Percentiles rank a stretch among this genome's conserved stretches.
phyloP scores from a whole-genome alignment of 768 basidiomycete genomes.

The Phaffia tasmanica region DNA sequence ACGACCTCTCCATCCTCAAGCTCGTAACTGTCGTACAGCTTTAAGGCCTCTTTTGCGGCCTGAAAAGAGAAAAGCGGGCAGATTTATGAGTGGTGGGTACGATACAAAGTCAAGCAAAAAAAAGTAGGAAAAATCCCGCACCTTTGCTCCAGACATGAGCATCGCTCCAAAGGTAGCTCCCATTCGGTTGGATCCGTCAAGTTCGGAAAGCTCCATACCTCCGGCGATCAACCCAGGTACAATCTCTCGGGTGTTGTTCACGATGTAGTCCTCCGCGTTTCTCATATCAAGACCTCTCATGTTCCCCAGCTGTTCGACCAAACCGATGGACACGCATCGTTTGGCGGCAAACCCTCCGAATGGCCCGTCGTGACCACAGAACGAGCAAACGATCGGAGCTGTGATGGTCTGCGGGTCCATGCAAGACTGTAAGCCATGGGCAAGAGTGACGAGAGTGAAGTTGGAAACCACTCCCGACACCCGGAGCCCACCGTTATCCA shows the following conservation, averaged over 20 bases:
- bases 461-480: constrained; percentile 50
- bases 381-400: constrained; percentile 60
- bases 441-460: constrained; percentile 38
- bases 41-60: constrained; percentile 56
- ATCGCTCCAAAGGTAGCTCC: constrained; percentile 69
- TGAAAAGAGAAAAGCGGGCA: constrained; percentile 28
- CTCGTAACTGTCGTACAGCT: constrained; percentile 45
- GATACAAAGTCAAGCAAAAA: background rate
- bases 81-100: too few species aligned
- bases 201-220: constrained; percentile 72
- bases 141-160: constrained; percentile 59
- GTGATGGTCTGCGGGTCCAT: constrained; percentile 74
- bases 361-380: constrained; percentile 55
- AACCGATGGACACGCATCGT: constrained; percentile 61
- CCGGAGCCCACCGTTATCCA: constrained; percentile 38
- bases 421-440: constrained; percentile 55
- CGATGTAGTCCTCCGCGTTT: constrained; percentile 27
- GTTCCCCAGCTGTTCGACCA: constrained; percentile 61
- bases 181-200: constrained; percentile 68
- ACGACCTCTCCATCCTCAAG: constrained; percentile 51
- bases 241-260: constrained; percentile 54
- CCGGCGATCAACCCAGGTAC: constrained; percentile 48
- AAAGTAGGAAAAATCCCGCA: background rate
- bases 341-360: constrained; percentile 77
- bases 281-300: constrained; percentile 74